Conservation (phyloP, 257 asterid species). For the Vinca minor region DNA sequence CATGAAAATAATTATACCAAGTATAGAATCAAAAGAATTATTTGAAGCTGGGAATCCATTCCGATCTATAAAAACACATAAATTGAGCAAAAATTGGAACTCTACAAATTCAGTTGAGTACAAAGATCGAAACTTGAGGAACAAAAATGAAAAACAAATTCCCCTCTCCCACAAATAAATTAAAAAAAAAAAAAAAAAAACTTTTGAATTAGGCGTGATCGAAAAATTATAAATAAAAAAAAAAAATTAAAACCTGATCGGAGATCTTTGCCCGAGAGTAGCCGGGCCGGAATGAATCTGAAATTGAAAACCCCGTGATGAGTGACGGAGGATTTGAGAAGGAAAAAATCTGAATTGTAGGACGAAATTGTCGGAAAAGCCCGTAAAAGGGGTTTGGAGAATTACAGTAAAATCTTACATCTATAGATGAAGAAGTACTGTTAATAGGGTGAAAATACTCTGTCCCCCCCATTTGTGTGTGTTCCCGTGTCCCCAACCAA, state of each 20-base stretch:
- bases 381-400: not conserved
- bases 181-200: not conserved
- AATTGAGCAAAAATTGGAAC: not conserved
- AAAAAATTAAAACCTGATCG: constrained; percentile 22
- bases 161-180: not conserved
- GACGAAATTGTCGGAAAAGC: not conserved
- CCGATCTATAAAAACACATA: not conserved
- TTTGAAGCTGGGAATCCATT: not conserved
- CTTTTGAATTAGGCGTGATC: not conserved
- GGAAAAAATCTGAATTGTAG: not conserved
- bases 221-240: not conserved
- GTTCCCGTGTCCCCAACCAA: too few relatives aligned
- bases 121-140: constrained; percentile 4
- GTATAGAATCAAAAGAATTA: too few relatives aligned
- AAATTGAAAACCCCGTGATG: not conserved
- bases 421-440: not conserved
- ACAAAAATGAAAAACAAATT: not conserved
- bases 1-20: not conserved
- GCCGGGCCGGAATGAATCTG: not conserved
- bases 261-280: constrained; percentile 20
- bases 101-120: not conserved
- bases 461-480: too few relatives aligned
- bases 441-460: too few relatives aligned
- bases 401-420: not conserved
- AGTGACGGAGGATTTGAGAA: not conserved